Conservation (phyloP, 306 rosid genomes). For the Prunus mume region DNA sequence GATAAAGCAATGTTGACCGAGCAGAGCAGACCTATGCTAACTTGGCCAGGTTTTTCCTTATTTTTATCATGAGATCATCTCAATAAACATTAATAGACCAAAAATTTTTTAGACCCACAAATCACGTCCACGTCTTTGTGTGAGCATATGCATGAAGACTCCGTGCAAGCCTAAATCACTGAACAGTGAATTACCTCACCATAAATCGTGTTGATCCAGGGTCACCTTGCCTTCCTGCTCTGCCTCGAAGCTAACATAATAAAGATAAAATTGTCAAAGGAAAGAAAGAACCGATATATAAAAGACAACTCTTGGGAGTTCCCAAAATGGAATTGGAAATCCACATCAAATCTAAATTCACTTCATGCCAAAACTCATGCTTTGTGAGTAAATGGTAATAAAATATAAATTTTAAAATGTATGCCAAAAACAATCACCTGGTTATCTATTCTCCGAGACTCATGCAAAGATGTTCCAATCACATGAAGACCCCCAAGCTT, state of each 20-base stretch:
- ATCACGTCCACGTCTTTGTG: not conserved
- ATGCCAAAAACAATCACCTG: slow-evolving; percentile 54
- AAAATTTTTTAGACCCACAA: not conserved
- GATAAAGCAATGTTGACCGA: not conserved
- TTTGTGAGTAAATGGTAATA: not conserved
- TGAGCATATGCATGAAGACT: not conserved
- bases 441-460: slow-evolving; percentile 96
- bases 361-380: not conserved
- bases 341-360: not conserved
- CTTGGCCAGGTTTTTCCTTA: not conserved
- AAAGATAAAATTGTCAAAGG: not conserved
- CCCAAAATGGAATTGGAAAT: slow-evolving; percentile 7
- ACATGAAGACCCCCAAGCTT: slow-evolving; percentile 94
- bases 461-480: slow-evolving; percentile 92
- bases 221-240: slow-evolving; percentile 99
- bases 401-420: not conserved
- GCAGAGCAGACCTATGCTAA: not conserved
- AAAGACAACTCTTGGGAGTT: not conserved
- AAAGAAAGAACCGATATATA: not conserved
- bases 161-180: not conserved
- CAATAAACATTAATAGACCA: not conserved
- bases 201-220: slow-evolving; percentile 98
- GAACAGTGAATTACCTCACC: slow-evolving; percentile 69
- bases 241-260: slow-evolving; percentile 73
- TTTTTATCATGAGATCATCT: not conserved